Percentiles rank a stretch among this genome's conserved stretches.
These are phyloP conservation scores for Sugiyamaella floridensis DNA, from an alignment of 805 yeast genomes.

Conservation along the genomic window DNA sequence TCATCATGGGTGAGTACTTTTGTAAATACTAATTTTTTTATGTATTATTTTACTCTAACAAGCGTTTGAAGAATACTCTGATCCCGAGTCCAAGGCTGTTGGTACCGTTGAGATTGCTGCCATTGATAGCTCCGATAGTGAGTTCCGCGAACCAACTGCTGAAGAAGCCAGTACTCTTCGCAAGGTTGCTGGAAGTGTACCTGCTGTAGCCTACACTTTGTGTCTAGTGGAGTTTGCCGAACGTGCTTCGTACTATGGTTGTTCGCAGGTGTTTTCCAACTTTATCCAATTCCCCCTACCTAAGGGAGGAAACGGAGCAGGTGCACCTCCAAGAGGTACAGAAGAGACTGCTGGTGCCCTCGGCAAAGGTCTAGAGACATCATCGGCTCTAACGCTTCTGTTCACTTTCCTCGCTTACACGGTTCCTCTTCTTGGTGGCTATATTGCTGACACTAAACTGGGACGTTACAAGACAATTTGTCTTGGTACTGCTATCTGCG, in stretches of 20 bases:
- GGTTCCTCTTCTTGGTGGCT: constrained; percentile 49
- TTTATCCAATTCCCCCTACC: constrained; percentile 50
- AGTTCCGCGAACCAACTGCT: constrained; percentile 5
- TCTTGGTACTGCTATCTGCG: constrained; percentile 44
- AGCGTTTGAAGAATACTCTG: background rate
- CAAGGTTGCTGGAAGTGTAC: constrained; percentile 9
- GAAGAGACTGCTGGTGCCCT: constrained; percentile 46
- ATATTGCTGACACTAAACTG: constrained; percentile 41
- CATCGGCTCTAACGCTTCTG: constrained; percentile 43
- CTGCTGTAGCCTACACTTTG: constrained; percentile 11
- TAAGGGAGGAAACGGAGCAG: constrained; percentile 40
- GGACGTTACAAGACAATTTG: constrained; percentile 46
- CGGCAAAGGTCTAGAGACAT: constrained; percentile 38
- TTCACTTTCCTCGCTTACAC: constrained; percentile 33
- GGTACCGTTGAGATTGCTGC: background rate
- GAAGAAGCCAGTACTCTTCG: constrained; percentile 13
- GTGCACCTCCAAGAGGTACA: constrained; percentile 34
- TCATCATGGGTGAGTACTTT: background rate
- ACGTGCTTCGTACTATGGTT: constrained; percentile 49
- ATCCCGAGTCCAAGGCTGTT: constrained; percentile 1
- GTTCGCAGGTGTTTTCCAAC: constrained; percentile 39
- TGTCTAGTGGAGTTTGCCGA: constrained; percentile 45
- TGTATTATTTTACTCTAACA: background rate
- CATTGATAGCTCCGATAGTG: background rate
- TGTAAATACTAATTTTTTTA: too few species aligned